These are phyloP conservation scores for Fonsecaea erecta DNA, from an alignment of 2,329 filamentous ascomycete genomes.

Conservation along the genomic window DNA sequence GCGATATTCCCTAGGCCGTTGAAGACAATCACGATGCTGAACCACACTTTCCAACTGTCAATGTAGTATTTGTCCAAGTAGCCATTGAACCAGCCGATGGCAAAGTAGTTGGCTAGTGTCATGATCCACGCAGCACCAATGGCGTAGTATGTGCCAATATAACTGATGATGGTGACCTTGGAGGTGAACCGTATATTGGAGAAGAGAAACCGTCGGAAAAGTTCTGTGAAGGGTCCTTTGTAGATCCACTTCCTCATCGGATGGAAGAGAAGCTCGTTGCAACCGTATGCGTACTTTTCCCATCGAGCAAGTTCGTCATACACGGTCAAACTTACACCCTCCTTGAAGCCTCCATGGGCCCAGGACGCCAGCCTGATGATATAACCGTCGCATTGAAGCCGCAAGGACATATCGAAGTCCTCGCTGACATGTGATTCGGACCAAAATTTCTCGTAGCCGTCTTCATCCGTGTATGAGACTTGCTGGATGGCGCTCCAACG, in stretches of 20 bases:
- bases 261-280: constrained; percentile 81
- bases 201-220: constrained; percentile 74
- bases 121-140: constrained; percentile 69
- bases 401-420: constrained; percentile 76
- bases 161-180: constrained; percentile 73
- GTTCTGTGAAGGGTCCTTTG: constrained; percentile 75
- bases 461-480: constrained; percentile 56
- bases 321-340: constrained; percentile 81
- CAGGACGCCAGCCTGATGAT: constrained; percentile 71
- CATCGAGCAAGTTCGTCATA: constrained; percentile 83
- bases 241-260: constrained; percentile 74
- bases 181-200: constrained; percentile 65
- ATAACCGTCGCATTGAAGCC: constrained; percentile 71
- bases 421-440: constrained; percentile 77
- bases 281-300: constrained; percentile 87
- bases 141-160: constrained; percentile 75
- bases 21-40: constrained; percentile 69
- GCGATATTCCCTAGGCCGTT: constrained; percentile 65
- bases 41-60: constrained; percentile 68
- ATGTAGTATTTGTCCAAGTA: constrained; percentile 70
- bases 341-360: constrained; percentile 71
- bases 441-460: constrained; percentile 65
- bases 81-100: constrained; percentile 73
- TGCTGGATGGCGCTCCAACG: constrained; percentile 69
- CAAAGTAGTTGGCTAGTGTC: constrained; percentile 71